Conservation (phyloP, 805 yeast species). For the Saccharomycopsis sp. region DNA sequence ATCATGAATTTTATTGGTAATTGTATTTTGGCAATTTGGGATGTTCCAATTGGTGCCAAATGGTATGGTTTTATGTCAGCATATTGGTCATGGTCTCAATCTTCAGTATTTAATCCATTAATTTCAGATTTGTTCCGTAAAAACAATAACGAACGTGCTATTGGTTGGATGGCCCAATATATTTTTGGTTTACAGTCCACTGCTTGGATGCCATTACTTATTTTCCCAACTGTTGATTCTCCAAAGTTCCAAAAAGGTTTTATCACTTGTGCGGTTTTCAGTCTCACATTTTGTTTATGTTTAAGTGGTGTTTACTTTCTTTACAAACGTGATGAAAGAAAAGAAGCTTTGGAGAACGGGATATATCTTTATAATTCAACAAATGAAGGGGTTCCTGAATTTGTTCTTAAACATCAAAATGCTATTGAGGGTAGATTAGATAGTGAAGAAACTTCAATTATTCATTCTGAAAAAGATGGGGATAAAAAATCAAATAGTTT, state of each 20-base stretch:
- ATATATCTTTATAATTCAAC: conserved; percentile 24
- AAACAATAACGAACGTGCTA: conserved; percentile 45
- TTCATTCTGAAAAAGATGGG: too few relatives aligned
- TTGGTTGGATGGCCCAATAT: conserved; percentile 46
- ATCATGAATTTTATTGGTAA: conserved; percentile 45
- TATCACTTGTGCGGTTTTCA: conserved; percentile 33
- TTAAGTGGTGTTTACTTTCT: conserved; percentile 22
- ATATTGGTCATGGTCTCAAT: conserved; percentile 53
- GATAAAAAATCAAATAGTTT: too few relatives aligned
- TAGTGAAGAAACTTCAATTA: too few relatives aligned
- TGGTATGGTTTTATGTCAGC: conserved; percentile 56
- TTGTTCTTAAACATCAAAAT: neutral
- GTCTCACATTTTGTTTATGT: conserved; percentile 23
- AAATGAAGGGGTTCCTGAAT: conserved; percentile 56
- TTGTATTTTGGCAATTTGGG: conserved; percentile 46
- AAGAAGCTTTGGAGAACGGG: conserved; percentile 28
- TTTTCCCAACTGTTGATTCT: conserved; percentile 38
- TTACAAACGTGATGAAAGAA: conserved; percentile 31
- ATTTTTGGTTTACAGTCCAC: conserved; percentile 34
- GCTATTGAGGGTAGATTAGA: neutral
- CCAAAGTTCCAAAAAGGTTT: conserved; percentile 48
- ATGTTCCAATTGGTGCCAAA: conserved; percentile 45
- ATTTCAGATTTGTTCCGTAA: conserved; percentile 47
- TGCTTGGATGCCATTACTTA: conserved; percentile 26
- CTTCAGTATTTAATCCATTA: conserved; percentile 50